phyloP scores from a whole-genome alignment of 2,329 filamentous ascomycete species.

The Malbranchea cinnamomea region DNA sequence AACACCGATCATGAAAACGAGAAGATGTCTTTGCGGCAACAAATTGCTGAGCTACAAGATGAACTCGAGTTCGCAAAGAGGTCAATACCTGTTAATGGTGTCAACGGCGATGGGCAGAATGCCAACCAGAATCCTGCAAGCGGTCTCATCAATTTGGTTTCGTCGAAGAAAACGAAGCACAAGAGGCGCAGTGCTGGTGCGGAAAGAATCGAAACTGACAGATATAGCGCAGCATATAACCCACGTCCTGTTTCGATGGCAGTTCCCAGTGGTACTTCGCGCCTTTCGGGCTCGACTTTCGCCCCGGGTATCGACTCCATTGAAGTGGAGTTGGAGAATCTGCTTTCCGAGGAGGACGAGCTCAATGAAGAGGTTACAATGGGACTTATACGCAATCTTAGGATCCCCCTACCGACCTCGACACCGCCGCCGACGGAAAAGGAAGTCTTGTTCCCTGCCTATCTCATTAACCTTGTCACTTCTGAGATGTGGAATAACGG shows the following conservation, averaged over 20 bases:
- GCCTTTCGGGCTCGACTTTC: conserved; percentile 60
- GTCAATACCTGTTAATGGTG: conserved; percentile 55
- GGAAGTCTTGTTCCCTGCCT: conserved; percentile 95
- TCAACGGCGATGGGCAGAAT: conserved; percentile 43
- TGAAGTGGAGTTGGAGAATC: conserved; percentile 83
- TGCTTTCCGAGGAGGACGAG: conserved; percentile 88
- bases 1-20: conserved; percentile 69
- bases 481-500: conserved; percentile 99
- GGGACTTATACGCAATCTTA: conserved; percentile 89
- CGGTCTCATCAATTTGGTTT: conserved; percentile 90
- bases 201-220: conserved; percentile 70
- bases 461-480: conserved; percentile 96
- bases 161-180: conserved; percentile 87
- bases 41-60: conserved; percentile 79
- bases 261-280: conserved; percentile 46
- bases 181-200: conserved; percentile 70
- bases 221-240: conserved; percentile 85
- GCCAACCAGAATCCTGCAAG: conserved; percentile 41
- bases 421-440: conserved; percentile 90
- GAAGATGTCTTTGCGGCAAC: conserved; percentile 70
- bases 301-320: conserved; percentile 75
- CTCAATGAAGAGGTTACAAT: conserved; percentile 95
- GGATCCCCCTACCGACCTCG: conserved; percentile 79
- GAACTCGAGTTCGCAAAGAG: conserved; percentile 79
- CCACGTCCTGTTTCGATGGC: conserved; percentile 95